A percentile compares a stretch with the other conserved stretches of the same genome.
phyloP scores from a whole-genome alignment of 768 basidiomycete genomes.

The Leccinum rimulosum region DNA sequence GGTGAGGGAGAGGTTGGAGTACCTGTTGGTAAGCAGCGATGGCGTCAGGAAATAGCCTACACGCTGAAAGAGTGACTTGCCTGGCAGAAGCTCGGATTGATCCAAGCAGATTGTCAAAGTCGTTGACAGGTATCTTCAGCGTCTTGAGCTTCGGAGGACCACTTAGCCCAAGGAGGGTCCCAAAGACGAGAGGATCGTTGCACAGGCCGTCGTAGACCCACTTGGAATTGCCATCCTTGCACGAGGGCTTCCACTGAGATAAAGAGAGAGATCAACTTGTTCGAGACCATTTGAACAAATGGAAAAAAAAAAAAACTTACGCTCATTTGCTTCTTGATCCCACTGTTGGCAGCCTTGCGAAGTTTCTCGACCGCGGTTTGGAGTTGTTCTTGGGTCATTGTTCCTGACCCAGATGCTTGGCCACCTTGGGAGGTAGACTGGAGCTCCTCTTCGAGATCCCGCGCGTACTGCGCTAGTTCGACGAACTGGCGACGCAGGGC shows the following conservation, averaged over 20 bases:
- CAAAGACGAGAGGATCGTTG: slow-evolving; percentile 46
- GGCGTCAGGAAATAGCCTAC: neutral
- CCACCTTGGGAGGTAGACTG: slow-evolving; percentile 14
- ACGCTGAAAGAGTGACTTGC: slow-evolving; percentile 22
- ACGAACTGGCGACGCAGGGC: slow-evolving; percentile 28
- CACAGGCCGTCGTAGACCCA: slow-evolving; percentile 55
- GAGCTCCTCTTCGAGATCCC: slow-evolving; percentile 30
- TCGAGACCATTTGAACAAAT: neutral
- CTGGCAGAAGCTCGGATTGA: slow-evolving; percentile 34
- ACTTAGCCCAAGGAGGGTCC: slow-evolving; percentile 39
- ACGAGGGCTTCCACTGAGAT: slow-evolving; percentile 50
- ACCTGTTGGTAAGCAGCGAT: slow-evolving; percentile 28
- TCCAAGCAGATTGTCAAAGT: slow-evolving; percentile 37
- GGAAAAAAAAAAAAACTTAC: slow-evolving; percentile 22
- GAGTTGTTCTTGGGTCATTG: slow-evolving; percentile 39
- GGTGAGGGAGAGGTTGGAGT: slow-evolving; percentile 38
- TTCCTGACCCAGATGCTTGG: slow-evolving; percentile 17
- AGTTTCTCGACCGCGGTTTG: slow-evolving; percentile 45
- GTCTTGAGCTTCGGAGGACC: slow-evolving; percentile 49
- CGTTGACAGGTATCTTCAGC: slow-evolving; percentile 41
- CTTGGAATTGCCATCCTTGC: slow-evolving; percentile 44
- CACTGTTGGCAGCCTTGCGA: slow-evolving; percentile 42
- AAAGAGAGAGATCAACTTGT: neutral
- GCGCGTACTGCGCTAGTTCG: slow-evolving; percentile 34
- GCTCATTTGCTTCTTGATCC: slow-evolving; percentile 52